Evolutionary conservation across 306 rosid species (phyloP).

Genomic region (Prunus dulcis): DNA sequence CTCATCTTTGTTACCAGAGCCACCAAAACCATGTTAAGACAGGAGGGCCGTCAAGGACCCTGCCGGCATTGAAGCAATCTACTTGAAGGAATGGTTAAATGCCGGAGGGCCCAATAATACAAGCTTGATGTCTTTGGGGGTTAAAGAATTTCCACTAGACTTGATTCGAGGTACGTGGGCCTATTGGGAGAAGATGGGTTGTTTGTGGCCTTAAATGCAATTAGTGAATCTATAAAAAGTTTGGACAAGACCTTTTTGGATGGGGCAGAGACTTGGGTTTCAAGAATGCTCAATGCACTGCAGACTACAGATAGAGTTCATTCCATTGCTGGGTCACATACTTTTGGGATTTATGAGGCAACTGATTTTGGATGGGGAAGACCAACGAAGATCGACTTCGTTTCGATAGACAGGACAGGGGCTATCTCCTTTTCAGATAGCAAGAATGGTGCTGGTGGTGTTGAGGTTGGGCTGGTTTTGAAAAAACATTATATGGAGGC

Average conservation of each 20-base stretch:
- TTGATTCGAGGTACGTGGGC: slow-evolving; percentile 2
- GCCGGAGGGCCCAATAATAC: slow-evolving; percentile 6
- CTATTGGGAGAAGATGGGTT: slow-evolving; percentile 29
- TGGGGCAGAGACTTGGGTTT: slow-evolving; percentile 12
- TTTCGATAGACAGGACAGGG: slow-evolving; percentile 1
- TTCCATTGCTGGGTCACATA: neutral
- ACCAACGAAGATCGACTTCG: slow-evolving; percentile 24
- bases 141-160: neutral
- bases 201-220: slow-evolving; percentile 16
- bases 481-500: slow-evolving; percentile 14
- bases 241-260: slow-evolving; percentile 10
- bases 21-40: slow-evolving; percentile 1
- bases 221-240: slow-evolving; percentile 14
- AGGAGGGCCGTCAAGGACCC: slow-evolving; percentile 10
- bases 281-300: neutral
- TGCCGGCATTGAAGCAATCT: neutral
- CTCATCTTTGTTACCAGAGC: neutral
- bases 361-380: slow-evolving; percentile 50
- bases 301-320: neutral
- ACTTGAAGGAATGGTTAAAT: neutral
- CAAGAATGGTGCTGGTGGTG: slow-evolving; percentile 24
- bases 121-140: slow-evolving; percentile 1
- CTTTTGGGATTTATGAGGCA: slow-evolving; percentile 21
- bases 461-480: slow-evolving; percentile 28
- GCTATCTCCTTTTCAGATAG: slow-evolving; percentile 2